phyloP scores from a whole-genome alignment of 768 basidiomycete species.

The Rhodotorula kratochvilovae region DNA sequence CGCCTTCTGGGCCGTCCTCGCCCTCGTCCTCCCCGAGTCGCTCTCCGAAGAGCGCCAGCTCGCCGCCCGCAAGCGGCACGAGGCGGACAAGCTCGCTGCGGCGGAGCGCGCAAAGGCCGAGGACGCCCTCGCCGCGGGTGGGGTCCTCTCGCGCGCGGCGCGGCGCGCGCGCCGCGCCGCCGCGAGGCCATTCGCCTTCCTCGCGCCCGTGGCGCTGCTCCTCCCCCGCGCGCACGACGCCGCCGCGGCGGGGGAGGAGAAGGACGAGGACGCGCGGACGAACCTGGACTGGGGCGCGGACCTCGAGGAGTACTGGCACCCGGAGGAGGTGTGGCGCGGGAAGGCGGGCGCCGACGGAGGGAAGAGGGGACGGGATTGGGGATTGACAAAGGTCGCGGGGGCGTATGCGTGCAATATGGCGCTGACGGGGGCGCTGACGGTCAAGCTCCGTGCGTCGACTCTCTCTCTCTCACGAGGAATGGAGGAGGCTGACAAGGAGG shows the following conservation, averaged over 20 bases:
- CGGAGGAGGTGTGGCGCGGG: slow-evolving; percentile 28
- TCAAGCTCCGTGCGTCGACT: slow-evolving; percentile 9
- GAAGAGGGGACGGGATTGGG: slow-evolving; percentile 44
- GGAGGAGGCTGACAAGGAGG: too few relatives aligned
- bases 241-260: background rate
- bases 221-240: slow-evolving; percentile 14
- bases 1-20: slow-evolving; percentile 41
- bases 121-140: background rate
- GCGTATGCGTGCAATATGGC: slow-evolving; percentile 42
- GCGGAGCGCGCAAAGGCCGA: background rate
- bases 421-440: slow-evolving; percentile 31
- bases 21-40: slow-evolving; percentile 50
- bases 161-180: background rate
- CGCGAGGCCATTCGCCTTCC: slow-evolving; percentile 40
- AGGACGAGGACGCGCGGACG: background rate
- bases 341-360: slow-evolving; percentile 24
- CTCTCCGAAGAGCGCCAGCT: slow-evolving; percentile 43
- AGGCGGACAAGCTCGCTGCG: too few relatives aligned
- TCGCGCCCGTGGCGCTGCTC: slow-evolving; percentile 47
- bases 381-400: slow-evolving; percentile 46
- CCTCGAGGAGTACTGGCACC: slow-evolving; percentile 19
- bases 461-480: too few relatives aligned
- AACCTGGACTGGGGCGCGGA: slow-evolving; percentile 23
- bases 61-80: slow-evolving; percentile 36
- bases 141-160: background rate